phyloP scores from a whole-genome alignment of 495 filamentous ascomycete species.

The Penicillium turbatum region DNA sequence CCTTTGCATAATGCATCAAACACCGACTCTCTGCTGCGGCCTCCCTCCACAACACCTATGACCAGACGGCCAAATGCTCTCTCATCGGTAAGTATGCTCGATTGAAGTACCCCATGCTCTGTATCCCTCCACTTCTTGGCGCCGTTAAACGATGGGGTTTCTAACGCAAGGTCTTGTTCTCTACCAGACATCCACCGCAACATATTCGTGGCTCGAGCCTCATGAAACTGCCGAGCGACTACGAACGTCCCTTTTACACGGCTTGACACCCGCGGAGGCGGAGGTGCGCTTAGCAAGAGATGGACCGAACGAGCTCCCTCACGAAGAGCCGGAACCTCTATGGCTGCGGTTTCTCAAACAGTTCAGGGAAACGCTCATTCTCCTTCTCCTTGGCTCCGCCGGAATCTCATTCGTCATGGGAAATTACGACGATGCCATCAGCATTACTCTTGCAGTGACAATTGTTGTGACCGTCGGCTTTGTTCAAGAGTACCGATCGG shows the following conservation, averaged over 20 bases:
- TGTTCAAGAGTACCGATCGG: constrained; percentile 94
- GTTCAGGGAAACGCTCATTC: constrained; percentile 85
- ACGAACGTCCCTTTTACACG: constrained; percentile 75
- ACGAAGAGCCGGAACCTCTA: constrained; percentile 86
- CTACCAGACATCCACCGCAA: constrained; percentile 53
- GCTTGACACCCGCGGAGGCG: constrained; percentile 76
- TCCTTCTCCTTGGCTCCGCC: constrained; percentile 89
- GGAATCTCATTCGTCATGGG: constrained; percentile 87
- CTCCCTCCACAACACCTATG: constrained; percentile 36
- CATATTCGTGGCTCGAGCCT: constrained; percentile 60
- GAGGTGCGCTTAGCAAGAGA: constrained; percentile 69
- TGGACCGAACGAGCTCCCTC: constrained; percentile 92
- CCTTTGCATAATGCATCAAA: constrained; percentile 51
- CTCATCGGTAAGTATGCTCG: constrained; percentile 29
- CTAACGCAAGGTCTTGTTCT: constrained; percentile 9
- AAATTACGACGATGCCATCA: constrained; percentile 92
- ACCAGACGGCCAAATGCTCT: constrained; percentile 29
- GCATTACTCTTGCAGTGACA: constrained; percentile 89
- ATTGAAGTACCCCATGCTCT: neutral
- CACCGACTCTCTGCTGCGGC: constrained; percentile 30
- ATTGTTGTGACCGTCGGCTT: constrained; percentile 97
- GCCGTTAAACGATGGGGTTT: neutral
- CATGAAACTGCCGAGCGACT: constrained; percentile 74
- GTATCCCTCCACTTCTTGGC: neutral
- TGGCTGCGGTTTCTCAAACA: constrained; percentile 95